Base-by-base conservation (phyloP, 169 alveolate genomes). In the Plasmodium coatneyi region DNA sequence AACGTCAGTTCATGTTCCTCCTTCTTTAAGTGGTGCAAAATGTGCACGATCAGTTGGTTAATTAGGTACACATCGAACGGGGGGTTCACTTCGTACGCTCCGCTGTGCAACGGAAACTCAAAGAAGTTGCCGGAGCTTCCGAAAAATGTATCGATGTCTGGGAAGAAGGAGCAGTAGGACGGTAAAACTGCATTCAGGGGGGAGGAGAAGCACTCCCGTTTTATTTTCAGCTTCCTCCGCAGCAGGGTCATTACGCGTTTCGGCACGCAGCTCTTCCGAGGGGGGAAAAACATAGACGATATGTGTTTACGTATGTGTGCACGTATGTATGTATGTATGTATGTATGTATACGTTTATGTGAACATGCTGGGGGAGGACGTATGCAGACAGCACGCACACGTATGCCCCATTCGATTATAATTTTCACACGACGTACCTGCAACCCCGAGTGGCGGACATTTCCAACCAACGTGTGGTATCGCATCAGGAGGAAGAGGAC, bases 201-300 rank as follows among this genome's bases (percentile, higher is more conserved):
- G 46, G 95, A 92, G n/a, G 95, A 80, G 83, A 92, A 92, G 43
- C 95, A 92, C 83, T 92, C 95, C 41, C 49, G 41, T 12, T 81
- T 60, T 46, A 83, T 34, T 54, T 78, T 32, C 84, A 92, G 34
- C 19, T 41, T 43, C 32, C 83, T 92, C n/a, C 49, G 39, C 43
- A 89, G 41, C 30, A 79, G 34, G 52, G 78, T 60, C 78, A 89
- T 72, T 54, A 89, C 46, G 41, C 94, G 43, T 66, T 60, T 80
- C 30, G 94, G 94, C 49, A 89, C 49, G 49, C 94, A 89, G 49
- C 84, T 79, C 94, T 89, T 49, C 60, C 54, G 54, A 43, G 60
- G 60, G 60, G 22, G 22, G 22, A 5, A 2, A 41, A 16, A 16
- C 16, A 49, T 1, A 49, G 60, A 39, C 43, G 30, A 32, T 22